These are phyloP conservation scores for Omphalotus guepiniiformis DNA, from an alignment of 768 basidiomycete genomes.

Conservation along the genomic window DNA sequence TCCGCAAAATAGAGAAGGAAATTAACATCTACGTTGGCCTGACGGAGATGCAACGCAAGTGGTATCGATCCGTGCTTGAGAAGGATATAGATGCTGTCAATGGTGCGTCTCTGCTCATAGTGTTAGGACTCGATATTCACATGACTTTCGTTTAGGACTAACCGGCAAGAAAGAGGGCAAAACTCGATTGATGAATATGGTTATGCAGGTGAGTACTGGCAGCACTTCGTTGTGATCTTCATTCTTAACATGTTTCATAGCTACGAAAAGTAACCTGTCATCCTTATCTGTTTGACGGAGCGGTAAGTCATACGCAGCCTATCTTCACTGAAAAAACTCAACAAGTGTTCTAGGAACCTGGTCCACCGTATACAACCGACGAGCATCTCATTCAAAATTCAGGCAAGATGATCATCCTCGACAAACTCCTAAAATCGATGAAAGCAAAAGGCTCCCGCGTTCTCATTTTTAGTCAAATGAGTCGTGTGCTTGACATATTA, in stretches of 20 bases:
- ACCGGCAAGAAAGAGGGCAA: slow-evolving; percentile 99
- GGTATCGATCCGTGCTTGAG: slow-evolving; percentile 94
- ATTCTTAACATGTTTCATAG: slow-evolving; percentile 22
- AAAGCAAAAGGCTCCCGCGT: slow-evolving; percentile 92
- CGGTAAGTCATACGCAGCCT: slow-evolving; percentile 41
- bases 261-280: slow-evolving; percentile 87
- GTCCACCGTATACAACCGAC: slow-evolving; percentile 97
- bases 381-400: slow-evolving; percentile 93
- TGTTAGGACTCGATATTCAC: background rate
- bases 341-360: slow-evolving; percentile 70
- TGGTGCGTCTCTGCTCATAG: slow-evolving; percentile 39
- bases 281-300: slow-evolving; percentile 90
- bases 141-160: slow-evolving; percentile 46
- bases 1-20: slow-evolving; percentile 71
- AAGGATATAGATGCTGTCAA: slow-evolving; percentile 99
- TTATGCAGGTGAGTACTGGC: slow-evolving; percentile 83
- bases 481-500: slow-evolving; percentile 94
- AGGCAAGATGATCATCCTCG: slow-evolving; percentile 97
- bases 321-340: background rate
- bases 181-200: slow-evolving; percentile 96
- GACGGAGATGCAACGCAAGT: slow-evolving; percentile 96
- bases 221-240: background rate
- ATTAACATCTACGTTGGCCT: slow-evolving; percentile 98
- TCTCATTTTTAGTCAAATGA: slow-evolving; percentile 99
- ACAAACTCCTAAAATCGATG: slow-evolving; percentile 86